Evolutionary conservation across 768 basidiomycete species (phyloP), one percentile per base, ranked within the genome.

Genomic region (Hortiboletus campestris): DNA sequence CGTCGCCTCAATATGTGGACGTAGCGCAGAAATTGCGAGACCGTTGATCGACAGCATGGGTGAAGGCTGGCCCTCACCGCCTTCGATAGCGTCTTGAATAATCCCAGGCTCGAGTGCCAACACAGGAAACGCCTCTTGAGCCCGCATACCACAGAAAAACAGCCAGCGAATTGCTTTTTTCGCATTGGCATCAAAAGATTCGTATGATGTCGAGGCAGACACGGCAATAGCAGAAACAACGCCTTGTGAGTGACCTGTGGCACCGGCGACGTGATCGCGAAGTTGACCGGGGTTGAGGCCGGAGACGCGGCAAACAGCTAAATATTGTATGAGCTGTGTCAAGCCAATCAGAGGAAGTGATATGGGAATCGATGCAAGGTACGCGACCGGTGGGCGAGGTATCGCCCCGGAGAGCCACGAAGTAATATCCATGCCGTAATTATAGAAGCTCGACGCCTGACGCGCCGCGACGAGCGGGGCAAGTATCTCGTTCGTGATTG

Each of bases 211-310:
- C 6, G 94, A 93, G 6, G 91, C 84, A 8, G 95, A 81, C 65
- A 98, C 84, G 38, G 83, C 86, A 49, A 95, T 83, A n/a, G 97
- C 97, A 13, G 95, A 92, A 46, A 97, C 86, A 63, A 99, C 85
- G 61, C 97, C 97, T 72, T 98, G 96, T 2, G 95, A 98, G 75
- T 99, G 97, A 32, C 97, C 97, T 16, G 97, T 98, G 3, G 94
- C 84, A 34, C 96, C 96, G 11, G 83, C 78, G 51, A 98, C 80
- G 44, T 82, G 81, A 44, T 78, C 74, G 38, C 90, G 84, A 69
- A 97, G 80, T 65, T 95, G 84, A 10, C 86, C 91, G 1, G 94
- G 94, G 9, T 84, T 84, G 41, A 92, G 74, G 53, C 85, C 83
- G 20, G 85, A 77, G 52, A 91, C 85, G 50, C 84, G 86, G 68